These are phyloP conservation scores for Xylariaceae sp. DNA, from an alignment of 2,329 filamentous ascomycete species.

Conservation along the genomic window DNA sequence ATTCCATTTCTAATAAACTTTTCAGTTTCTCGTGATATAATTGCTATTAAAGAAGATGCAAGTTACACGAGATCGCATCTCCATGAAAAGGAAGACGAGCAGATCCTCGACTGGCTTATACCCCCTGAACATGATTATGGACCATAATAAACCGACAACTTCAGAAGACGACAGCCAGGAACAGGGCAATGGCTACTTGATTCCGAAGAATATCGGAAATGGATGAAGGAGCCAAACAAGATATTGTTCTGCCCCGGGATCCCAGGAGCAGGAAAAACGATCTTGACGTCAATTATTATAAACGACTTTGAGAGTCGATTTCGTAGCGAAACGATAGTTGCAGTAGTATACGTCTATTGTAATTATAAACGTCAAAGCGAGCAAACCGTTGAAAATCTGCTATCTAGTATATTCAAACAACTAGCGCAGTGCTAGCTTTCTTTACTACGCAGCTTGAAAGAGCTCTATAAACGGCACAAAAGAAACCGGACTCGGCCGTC, in stretches of 20 bases:
- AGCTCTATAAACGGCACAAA: constrained; percentile 24
- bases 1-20: background rate
- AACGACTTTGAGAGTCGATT: constrained; percentile 34
- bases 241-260: constrained; percentile 45
- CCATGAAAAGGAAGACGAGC: background rate
- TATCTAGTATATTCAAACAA: constrained; percentile 37
- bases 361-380: constrained; percentile 36
- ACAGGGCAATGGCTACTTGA: constrained; percentile 31
- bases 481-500: background rate
- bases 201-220: constrained; percentile 9
- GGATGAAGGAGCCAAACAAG: constrained; percentile 14
- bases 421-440: constrained; percentile 22
- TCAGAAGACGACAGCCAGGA: constrained; percentile 33
- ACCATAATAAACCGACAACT: constrained; percentile 37
- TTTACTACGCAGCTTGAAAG: constrained; percentile 26
- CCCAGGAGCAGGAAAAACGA: constrained; percentile 48
- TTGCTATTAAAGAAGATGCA: background rate
- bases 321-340: background rate
- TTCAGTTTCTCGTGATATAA: background rate
- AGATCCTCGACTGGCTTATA: constrained; percentile 38
- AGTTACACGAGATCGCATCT: background rate
- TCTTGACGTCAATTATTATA: constrained; percentile 39
- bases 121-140: constrained; percentile 32
- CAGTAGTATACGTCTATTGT: constrained; percentile 46
- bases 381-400: constrained; percentile 33